Base-by-base conservation (phyloP, 1,139 yeast species). In the Candida sojae region DNA sequence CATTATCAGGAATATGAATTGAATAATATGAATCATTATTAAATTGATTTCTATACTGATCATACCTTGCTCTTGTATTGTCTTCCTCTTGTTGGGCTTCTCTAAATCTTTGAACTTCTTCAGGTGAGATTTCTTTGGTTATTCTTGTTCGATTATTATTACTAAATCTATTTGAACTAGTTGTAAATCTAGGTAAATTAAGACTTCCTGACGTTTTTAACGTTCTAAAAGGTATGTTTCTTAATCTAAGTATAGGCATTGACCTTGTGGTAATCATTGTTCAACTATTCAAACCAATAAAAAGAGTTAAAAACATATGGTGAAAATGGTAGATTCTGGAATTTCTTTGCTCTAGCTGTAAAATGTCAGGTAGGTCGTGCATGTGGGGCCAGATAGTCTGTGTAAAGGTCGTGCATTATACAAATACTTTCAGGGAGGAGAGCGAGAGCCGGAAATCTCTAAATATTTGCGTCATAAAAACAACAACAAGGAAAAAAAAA, bases 1-100 rank as follows among this genome's bases (percentile, higher is more conserved):
- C 67, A 58, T 75, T 71, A 38, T 73, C 75, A 4, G 76, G 75
- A 5, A 63, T 56, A 65, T 71, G 7, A 70, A 61, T 44, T 64
- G 66, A 51, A 29, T 48, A 26, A 25, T 41, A 44, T 26, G 45
- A 37, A 28, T 45, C 44, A 29, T 25, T 40, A 42, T 33, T 41
- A 31, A 28, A 41, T 28, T 41, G 43, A 28, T 46, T 46, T 29
- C 46, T 39, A 36, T 39, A 43, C 8, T 43, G 62, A 45, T 45
- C 66, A 26, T 26, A 6, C 29, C 42, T 5, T 26, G 42, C 33
- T 46, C 46, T 52, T 47, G 17, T 17, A 17, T 47, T 48, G 43
- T 50, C 34, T 38, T 7, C 50, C 47, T 29, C 46, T 43, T 53
- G 54, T 43, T 55, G 57, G 13, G 54, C 57, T 45, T 58, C 57